Percentiles rank a stretch among this genome's conserved stretches.
Evolutionary conservation across 805 yeast species (phyloP).

Genomic region (Kuraishia floccosa): DNA sequence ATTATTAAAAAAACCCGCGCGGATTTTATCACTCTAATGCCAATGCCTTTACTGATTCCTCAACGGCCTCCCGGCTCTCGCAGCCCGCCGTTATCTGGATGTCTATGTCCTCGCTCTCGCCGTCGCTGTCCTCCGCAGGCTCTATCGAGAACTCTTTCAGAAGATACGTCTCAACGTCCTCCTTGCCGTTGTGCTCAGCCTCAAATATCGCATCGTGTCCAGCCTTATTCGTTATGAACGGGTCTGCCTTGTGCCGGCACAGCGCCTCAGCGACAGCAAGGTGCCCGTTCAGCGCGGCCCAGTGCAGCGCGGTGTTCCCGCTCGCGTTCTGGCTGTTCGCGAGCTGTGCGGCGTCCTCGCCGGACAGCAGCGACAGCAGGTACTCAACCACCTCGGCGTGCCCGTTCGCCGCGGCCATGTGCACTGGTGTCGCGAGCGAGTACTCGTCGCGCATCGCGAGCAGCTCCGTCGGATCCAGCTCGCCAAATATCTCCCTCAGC

Average conservation of each 20-base stretch:
- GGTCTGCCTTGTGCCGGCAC: constrained; percentile 75
- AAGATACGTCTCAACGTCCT: constrained; percentile 69
- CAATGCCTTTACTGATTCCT: constrained; percentile 30
- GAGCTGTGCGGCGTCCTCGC: constrained; percentile 30
- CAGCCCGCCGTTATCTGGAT: constrained; percentile 31
- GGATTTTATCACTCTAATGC: constrained; percentile 12
- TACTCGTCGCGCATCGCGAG: constrained; percentile 46
- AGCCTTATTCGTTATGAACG: constrained; percentile 60
- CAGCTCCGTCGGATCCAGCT: constrained; percentile 32
- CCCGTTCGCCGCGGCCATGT: constrained; percentile 95
- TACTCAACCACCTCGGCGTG: constrained; percentile 58
- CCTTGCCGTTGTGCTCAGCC: constrained; percentile 72
- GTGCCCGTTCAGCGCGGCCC: constrained; percentile 92
- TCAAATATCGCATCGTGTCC: constrained; percentile 82
- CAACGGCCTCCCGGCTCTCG: constrained; percentile 36
- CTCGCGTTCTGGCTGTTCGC: constrained; percentile 53
- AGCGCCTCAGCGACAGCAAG: constrained; percentile 55
- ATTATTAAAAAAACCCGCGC: too few relatives aligned
- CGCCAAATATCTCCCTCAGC: constrained; percentile 54
- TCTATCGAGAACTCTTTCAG: constrained; percentile 63
- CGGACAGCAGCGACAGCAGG: constrained; percentile 36
- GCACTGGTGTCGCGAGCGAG: constrained; percentile 68
- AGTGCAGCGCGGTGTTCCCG: constrained; percentile 92
- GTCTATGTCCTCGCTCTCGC: constrained; percentile 22
- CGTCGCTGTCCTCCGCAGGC: constrained; percentile 38